Base-by-base conservation (phyloP, 2,329 filamentous ascomycete species). In the Golovinomyces cichoracearum region DNA sequence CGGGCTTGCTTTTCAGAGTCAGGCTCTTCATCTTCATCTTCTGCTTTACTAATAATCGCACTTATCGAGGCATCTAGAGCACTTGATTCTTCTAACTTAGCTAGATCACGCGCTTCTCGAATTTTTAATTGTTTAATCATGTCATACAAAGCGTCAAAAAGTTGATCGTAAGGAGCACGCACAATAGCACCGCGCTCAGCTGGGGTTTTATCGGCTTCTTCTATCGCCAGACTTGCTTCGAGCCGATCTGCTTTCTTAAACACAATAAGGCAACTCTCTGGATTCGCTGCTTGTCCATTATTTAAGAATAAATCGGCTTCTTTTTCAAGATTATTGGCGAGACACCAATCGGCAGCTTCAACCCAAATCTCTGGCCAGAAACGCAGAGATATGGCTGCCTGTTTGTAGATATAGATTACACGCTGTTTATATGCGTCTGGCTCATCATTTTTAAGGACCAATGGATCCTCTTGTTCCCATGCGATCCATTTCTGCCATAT, bases 321-420 rank as follows among this genome's bases (percentile, higher is more conserved):
- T 41, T 75, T 65, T 33, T 74, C 70, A 55, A 86, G 66, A 41
- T 74, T 74, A 56, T 90, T 85, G 49, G 80, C 73, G 58, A 85
- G 85, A 62, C 83, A 93, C 75, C 88, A 95, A 54, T 93, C 82
- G 0, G 86, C 83, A 9, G 85, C 88, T 51, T 94, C 85, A 46
- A 85, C 86, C 90, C 90, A 98, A 56, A 94, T 78, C 60, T 93
- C 83, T 3, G 90, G 86, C 74, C 88, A 90, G 64, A 95, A 98
- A 47, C 86, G 78, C 49, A 98, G 67, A 3, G 85, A 80, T 81
- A 94, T 93, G 44, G 93, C 66, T 4, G 88, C 84, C 62, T 94
- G 88, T 62, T 85, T 90, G 68, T 93, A 95, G 53, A 83, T 80
- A 62, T 92, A 93, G 6, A 94, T 63, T 38, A 95, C 74, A 37